Base-by-base conservation (phyloP, 768 basidiomycete species). In the Mycena floridula region DNA sequence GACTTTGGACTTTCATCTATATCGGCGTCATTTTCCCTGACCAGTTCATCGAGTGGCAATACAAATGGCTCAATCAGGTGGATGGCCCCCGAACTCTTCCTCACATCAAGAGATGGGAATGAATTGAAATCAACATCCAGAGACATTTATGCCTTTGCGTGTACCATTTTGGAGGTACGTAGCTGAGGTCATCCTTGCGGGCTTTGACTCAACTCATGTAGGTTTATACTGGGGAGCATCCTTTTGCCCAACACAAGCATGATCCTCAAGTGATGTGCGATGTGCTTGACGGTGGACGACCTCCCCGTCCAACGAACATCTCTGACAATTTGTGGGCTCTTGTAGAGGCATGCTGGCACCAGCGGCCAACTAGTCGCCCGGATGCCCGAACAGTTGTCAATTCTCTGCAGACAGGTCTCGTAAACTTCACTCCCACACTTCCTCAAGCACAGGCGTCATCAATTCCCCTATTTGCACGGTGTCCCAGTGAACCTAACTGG, bases 1-100 rank as follows among this genome's bases (percentile, higher is more conserved):
- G 47, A 48, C 25, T 48, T 48, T 20, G 47, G 47, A 6, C 44
- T 48, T 5, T 18, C 44, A 4, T 20, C 24, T 3, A 22, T 45
- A 13, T 21, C 22, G n/a, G 44, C 39, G 18, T 23, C 37, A 15
- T 15, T 20, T 7, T 2, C 37, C 12, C 27, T 45, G 11, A 25
- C 35, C 5, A 40, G 15, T 8, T 21, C 44, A 2, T 40, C 44
- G 8, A 44, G 15, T 6, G 37, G 23, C 8, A 9, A 28, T 22
- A 9, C 23, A 16, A 13, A 30, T 25, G 44, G 44, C 15, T 9
- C 44, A 9, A 23, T 20, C 3, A 37, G 44, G 13, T 45, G 44
- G 44, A 28, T 45, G 18, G 25, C 44, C 8, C 44, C 44, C 7
- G 44, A 45, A 40, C 22, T 40, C 6, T 25, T 38, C 15, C 40